A percentile compares a stretch with the other conserved stretches of the same genome.
These are phyloP conservation scores for Metarhizium rileyi DNA, from an alignment of 2,329 filamentous ascomycete genomes.

Conservation along the genomic window DNA sequence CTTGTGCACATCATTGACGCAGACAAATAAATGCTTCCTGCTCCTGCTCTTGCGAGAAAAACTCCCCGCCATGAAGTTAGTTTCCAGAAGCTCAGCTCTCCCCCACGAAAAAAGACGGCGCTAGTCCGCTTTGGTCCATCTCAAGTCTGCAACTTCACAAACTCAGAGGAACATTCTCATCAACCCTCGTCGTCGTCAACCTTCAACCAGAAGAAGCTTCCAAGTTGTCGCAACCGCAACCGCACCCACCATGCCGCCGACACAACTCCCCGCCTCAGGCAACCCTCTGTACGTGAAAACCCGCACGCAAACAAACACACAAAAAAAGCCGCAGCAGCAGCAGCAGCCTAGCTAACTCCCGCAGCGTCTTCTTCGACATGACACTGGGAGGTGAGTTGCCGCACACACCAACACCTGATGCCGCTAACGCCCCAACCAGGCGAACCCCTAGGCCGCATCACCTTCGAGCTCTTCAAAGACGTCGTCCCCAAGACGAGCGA, in stretches of 20 bases:
- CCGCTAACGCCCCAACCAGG: slow-evolving; percentile 38
- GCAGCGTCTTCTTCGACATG: slow-evolving; percentile 69
- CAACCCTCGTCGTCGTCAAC: too few relatives aligned
- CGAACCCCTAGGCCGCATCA: slow-evolving; percentile 76
- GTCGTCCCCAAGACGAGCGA: slow-evolving; percentile 81
- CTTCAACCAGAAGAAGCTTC: too few relatives aligned
- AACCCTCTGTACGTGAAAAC: slow-evolving; percentile 35
- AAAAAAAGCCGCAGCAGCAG: slow-evolving; percentile 12
- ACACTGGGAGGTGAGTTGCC: slow-evolving; percentile 64
- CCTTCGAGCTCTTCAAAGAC: slow-evolving; percentile 83
- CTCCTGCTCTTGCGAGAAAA: too few relatives aligned
- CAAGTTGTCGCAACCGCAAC: too few relatives aligned
- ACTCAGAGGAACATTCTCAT: too few relatives aligned
- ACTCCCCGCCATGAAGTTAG: too few relatives aligned
- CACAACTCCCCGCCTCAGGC: slow-evolving; percentile 35
- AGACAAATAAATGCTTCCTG: too few relatives aligned
- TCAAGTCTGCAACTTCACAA: not conserved
- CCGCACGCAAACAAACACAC: not conserved
- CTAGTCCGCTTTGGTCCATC: not conserved
- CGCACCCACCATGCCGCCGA: slow-evolving; percentile 31
- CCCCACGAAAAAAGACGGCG: not conserved
- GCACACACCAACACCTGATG: too few relatives aligned
- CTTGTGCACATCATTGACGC: too few relatives aligned
- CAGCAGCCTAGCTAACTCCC: too few relatives aligned
- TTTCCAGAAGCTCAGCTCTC: not conserved